Evolutionary conservation across 2,329 filamentous ascomycete species (phyloP), one percentile per base, ranked within the genome.

Genomic region (Aspergillus vadensis): DNA sequence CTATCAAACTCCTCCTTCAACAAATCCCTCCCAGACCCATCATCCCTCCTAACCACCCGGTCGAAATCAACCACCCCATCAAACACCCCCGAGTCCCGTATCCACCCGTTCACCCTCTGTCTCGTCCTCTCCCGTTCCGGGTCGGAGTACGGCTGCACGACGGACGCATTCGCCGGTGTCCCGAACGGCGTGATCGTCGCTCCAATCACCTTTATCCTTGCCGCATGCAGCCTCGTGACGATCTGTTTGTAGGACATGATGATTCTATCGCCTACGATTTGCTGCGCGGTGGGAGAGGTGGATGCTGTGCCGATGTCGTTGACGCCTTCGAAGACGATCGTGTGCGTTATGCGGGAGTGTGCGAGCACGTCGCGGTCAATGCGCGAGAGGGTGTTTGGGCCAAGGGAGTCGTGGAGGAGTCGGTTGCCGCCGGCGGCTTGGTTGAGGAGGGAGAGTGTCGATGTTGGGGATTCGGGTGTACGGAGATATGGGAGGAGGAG

Each of bases 361-460:
- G 82, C 72, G 2, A 90, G 78, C 2, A 88, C 82, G 69, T 90
- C 88, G n/a, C 87, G 82, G 69, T 88, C 83, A 63, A 89, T 82
- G 4, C 87, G 83, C 43, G 81, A 78, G 32, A 88, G 75, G 0
- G 85, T 81, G 39, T 84, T 85, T 2, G 88, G 88, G 0, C 88
- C 87, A 0, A 88, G 78, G 0, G 87, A 85, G 55, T 88, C 86
- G 9, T 76, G 75, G 0, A 90, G 80, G 2, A 90, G 81, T 0
- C 86, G 77, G 72, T 90, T 90, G n/a, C 88, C 88, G 48, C 88
- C 88, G 1, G 87, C 87, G 1, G 87, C 88, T 73, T 89, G 84
- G 75, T 90, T 90, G 63, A 82, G 78, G 12, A 90, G 74, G 12
- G 82, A 81, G 54, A 90, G 80, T 62, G 82, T 75, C 21, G 74